These are phyloP conservation scores for Rhodomyrtus psidioides DNA, from an alignment of 441 rosid species.

Conservation along the genomic window DNA sequence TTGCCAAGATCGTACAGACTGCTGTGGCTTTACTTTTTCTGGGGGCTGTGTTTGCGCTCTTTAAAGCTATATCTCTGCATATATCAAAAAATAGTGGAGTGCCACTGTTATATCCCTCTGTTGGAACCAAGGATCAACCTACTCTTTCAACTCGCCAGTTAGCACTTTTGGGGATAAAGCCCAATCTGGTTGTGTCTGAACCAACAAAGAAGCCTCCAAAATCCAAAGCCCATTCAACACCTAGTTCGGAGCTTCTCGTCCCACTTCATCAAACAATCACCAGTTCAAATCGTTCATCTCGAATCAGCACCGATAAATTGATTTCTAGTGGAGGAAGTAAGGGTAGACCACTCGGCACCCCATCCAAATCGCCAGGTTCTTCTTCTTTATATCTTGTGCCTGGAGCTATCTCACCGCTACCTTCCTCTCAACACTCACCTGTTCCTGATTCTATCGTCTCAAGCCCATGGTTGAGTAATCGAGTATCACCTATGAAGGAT, in stretches of 20 bases:
- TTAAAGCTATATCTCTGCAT: constrained; percentile 48
- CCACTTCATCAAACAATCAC: constrained; percentile 70
- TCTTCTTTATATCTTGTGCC: constrained; percentile 67
- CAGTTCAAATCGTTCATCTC: constrained; percentile 45
- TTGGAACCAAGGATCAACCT: constrained; percentile 43
- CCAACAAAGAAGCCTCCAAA: constrained; percentile 59
- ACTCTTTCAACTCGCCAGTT: constrained; percentile 56
- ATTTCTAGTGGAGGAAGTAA: constrained; percentile 36
- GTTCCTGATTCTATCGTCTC: constrained; percentile 48
- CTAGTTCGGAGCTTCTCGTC: constrained; percentile 59
- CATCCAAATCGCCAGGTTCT: constrained; percentile 57
- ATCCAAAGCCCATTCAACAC: constrained; percentile 26
- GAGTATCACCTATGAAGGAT: constrained; percentile 41
- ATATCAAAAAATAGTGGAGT: constrained; percentile 24
- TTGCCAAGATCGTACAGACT: constrained; percentile 40
- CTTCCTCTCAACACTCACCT: constrained; percentile 55
- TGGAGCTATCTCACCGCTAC: constrained; percentile 34
- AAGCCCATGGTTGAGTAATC: constrained; percentile 79
- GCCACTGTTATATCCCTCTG: constrained; percentile 22
- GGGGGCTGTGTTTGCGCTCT: constrained; percentile 54
- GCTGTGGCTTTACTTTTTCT: constrained; percentile 38
- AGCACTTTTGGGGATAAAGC: constrained; percentile 66
- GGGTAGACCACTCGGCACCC: constrained; percentile 36
- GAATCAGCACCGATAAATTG: constrained; percentile 39
- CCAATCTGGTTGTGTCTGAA: constrained; percentile 37